Percentiles rank a stretch among this genome's conserved stretches.
Evolutionary conservation across 768 basidiomycete species (phyloP).

Genomic region (Phylloporus sp.): DNA sequence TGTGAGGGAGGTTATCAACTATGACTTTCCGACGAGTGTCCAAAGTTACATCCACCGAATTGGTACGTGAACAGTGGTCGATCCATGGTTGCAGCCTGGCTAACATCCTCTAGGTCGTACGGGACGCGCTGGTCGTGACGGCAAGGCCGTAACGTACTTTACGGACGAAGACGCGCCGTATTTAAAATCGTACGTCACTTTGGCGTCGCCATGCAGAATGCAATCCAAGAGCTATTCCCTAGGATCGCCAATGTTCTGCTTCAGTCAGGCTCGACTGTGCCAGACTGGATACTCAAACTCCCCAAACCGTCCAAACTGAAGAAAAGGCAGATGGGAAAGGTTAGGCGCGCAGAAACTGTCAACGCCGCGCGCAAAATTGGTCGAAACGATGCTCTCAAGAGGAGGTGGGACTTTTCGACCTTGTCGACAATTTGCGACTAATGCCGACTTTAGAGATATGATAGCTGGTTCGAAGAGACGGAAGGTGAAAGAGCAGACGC

Average conservation of each 20-base stretch:
- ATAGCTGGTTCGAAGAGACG: conserved; percentile 68
- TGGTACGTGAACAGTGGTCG: conserved; percentile 40
- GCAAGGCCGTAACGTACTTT: conserved; percentile 94
- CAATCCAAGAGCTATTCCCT: conserved; percentile 8
- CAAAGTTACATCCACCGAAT: conserved; percentile 97
- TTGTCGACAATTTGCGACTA: not conserved
- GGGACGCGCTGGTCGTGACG: conserved; percentile 87
- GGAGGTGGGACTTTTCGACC: conserved; percentile 42
- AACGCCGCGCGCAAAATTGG: conserved; percentile 68
- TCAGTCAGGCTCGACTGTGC: conserved; percentile 85
- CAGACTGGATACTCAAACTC: conserved; percentile 94
- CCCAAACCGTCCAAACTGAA: conserved; percentile 90
- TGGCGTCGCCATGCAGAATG: not conserved
- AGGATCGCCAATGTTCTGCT: conserved; percentile 96
- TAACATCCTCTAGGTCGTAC: conserved; percentile 64
- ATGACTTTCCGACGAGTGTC: conserved; percentile 92
- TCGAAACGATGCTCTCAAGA: conserved; percentile 66
- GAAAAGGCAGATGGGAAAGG: conserved; percentile 78
- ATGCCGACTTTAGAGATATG: conserved; percentile 57
- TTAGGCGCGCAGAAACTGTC: conserved; percentile 71
- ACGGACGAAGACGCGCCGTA: conserved; percentile 90
- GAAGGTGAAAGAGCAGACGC: conserved; percentile 35
- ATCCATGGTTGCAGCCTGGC: not conserved
- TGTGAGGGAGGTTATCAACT: conserved; percentile 90
- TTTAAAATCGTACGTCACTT: conserved; percentile 70